Percentiles rank a stretch among this genome's conserved stretches.
Evolutionary conservation across 768 basidiomycete genomes (phyloP).

Genomic region (Collybia mongolica): DNA sequence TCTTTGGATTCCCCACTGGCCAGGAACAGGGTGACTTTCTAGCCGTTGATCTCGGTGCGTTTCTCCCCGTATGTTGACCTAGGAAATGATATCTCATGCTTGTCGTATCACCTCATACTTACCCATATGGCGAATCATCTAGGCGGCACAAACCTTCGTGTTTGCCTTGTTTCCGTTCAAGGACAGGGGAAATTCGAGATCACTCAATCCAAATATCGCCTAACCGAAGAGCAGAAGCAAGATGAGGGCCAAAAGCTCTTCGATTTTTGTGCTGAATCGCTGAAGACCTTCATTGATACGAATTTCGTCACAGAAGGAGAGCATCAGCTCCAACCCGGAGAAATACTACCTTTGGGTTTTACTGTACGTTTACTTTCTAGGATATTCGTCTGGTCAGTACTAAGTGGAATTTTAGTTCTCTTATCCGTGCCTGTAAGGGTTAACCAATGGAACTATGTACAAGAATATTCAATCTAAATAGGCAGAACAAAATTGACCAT

Average conservation of each 20-base stretch:
- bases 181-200: constrained; percentile 97
- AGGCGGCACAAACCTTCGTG: constrained; percentile 98
- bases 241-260: constrained; percentile 95
- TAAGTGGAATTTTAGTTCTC: constrained; percentile 61
- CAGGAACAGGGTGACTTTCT: constrained; percentile 88
- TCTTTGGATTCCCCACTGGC: constrained; percentile 94
- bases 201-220: constrained; percentile 95
- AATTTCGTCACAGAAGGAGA: constrained; percentile 55
- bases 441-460: not conserved
- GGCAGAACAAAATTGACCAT: constrained; percentile 93
- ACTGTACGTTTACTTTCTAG: constrained; percentile 57
- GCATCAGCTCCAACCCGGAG: constrained; percentile 47
- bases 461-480: constrained; percentile 21
- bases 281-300: constrained; percentile 84
- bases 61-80: not conserved
- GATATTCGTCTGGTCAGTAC: constrained; percentile 3
- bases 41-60: constrained; percentile 83
- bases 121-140: not conserved
- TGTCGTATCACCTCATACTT: not conserved
- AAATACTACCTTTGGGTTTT: constrained; percentile 82
- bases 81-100: not conserved
- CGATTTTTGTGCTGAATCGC: constrained; percentile 95
- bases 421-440: constrained; percentile 86
- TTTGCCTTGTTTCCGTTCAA: constrained; percentile 90
- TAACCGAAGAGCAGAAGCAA: constrained; percentile 97